These are phyloP conservation scores for Pseudopediastrum boryanum DNA, from an alignment of 139 green algal genomes.

Conservation along the genomic window DNA sequence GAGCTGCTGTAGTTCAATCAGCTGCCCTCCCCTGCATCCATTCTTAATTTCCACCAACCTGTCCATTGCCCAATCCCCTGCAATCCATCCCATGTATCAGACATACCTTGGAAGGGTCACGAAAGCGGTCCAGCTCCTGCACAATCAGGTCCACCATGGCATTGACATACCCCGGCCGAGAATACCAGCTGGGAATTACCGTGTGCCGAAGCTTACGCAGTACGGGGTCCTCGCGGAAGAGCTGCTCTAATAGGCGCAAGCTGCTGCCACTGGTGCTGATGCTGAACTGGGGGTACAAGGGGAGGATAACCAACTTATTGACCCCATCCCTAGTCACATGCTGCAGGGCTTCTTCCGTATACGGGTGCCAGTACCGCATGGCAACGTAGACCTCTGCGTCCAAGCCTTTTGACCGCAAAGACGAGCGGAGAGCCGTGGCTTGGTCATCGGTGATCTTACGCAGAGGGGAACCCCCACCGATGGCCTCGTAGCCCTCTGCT, in stretches of 20 bases:
- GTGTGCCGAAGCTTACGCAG: slow-evolving; percentile 80
- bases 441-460: slow-evolving; percentile 95
- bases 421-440: slow-evolving; percentile 70
- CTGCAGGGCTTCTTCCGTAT: slow-evolving; percentile 95
- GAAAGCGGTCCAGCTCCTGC: slow-evolving; percentile 73
- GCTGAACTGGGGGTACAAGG: slow-evolving; percentile 96
- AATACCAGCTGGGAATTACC: slow-evolving; percentile 80
- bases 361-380: slow-evolving; percentile 99
- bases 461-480: slow-evolving; percentile 95
- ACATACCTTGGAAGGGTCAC: slow-evolving; percentile 8
- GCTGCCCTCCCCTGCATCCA: too few species aligned
- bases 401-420: slow-evolving; percentile 58
- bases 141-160: slow-evolving; percentile 96
- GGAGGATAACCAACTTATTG: slow-evolving; percentile 80
- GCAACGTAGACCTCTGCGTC: slow-evolving; percentile 86
- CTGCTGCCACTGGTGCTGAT: slow-evolving; percentile 93
- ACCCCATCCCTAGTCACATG: slow-evolving; percentile 51
- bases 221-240: slow-evolving; percentile 65
- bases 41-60: not conserved
- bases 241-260: slow-evolving; percentile 89
- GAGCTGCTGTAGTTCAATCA: not conserved
- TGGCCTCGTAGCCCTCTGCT: slow-evolving; percentile 90
- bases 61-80: not conserved
- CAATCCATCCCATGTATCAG: not conserved
- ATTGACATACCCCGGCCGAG: slow-evolving; percentile 89